Evolutionary conservation across 169 alveolate species (phyloP).

Genomic region (Perkinsus marinus): DNA sequence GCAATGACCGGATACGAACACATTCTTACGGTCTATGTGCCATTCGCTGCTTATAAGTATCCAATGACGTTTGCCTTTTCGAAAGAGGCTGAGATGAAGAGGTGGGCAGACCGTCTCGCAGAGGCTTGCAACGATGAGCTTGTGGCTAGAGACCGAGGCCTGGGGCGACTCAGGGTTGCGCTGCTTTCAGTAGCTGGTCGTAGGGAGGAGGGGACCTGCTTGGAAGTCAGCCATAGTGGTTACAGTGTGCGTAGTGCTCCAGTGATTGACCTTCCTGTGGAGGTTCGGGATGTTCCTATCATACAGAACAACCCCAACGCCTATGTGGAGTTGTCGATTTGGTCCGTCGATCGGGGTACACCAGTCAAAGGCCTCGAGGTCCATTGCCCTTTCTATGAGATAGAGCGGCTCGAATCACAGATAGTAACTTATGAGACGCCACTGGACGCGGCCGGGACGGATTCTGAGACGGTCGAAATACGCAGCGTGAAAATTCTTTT

Average conservation of each 20-base stretch:
- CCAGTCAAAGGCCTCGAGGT: background rate
- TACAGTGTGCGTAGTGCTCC: background rate
- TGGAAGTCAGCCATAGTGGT: background rate
- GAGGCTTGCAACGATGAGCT: background rate
- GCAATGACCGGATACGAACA: background rate
- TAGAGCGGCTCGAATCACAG: background rate
- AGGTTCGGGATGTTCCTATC: background rate
- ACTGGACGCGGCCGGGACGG: background rate
- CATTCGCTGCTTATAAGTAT: background rate
- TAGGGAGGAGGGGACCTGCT: background rate
- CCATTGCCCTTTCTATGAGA: background rate
- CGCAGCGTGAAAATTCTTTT: too few species aligned
- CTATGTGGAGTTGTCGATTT: background rate
- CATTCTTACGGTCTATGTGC: background rate
- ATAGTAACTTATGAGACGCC: background rate
- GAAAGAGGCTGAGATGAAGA: background rate
- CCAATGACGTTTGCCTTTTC: background rate
- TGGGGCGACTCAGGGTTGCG: background rate
- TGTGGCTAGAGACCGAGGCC: background rate
- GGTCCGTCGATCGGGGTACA: background rate
- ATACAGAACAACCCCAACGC: background rate
- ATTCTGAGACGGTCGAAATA: background rate
- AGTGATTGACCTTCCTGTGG: background rate
- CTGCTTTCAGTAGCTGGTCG: background rate
- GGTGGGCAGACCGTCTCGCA: background rate